Base-by-base conservation (phyloP, 2,329 filamentous ascomycete species). In the Diaporthe sp. region DNA sequence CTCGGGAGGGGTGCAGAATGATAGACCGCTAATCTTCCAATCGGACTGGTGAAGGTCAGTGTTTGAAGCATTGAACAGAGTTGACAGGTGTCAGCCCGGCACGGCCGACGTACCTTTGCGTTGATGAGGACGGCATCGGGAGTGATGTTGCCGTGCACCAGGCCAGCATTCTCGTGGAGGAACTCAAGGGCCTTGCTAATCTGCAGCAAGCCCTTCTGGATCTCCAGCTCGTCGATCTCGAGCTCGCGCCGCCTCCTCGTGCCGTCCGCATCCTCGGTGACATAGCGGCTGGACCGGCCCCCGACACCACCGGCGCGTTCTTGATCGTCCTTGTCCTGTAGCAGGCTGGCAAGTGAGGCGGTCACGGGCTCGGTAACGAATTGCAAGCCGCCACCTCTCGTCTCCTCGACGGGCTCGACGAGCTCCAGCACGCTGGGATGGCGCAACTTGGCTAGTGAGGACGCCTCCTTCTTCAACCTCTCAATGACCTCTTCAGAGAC, bases 11-110 rank as follows among this genome's bases (percentile, higher is more conserved):
- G 94, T 94, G 82, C 94, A 95, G 83, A 98, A 99, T 0, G 94
- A 92, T 53, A 99, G 89, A n/a, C 96, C 97, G 80, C 95, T 96
- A 77, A 99, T 94, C 84, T 99, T 99, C 97, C 97, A 99, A 84
- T 99, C 97, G 65, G 95, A 98, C 93, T 94, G 81, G 81, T 39
- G 39, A 28, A 65, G 74, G 80, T 87, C 81, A 77, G 71, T 65
- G 4, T 28, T 28, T 22, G 57, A 31, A 55, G 12, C 2, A n/a
- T 25, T 39, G 63, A 17, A 25, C 6, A 3, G 70, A 39, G 12
- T 22, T 47, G 20, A 44, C 55, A 28, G 65, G 47, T 51, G 25
- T 37, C 22, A 17, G 17, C 31, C 12, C 7, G 13, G 12, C 6
- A 2, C 47, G 37, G 61, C 5, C 58, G 79, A 83, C 89, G 77